phyloP scores from a whole-genome alignment of 202 grass and related monocot species.

The Zoysia matrella region DNA sequence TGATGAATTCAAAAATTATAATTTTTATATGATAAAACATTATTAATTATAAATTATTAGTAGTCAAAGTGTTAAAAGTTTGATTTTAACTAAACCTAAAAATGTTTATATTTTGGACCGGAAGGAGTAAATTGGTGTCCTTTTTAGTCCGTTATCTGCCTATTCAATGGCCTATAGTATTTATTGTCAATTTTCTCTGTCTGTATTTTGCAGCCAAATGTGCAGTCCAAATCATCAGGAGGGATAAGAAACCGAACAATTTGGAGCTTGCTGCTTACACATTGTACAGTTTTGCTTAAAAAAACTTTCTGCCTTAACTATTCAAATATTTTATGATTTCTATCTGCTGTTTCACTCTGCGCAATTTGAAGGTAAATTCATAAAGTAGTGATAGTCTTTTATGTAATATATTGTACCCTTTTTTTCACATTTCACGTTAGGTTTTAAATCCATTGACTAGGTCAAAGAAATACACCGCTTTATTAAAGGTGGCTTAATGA shows the following conservation, averaged over 20 bases:
- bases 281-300: slow-evolving; percentile 3
- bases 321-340: slow-evolving; percentile 42
- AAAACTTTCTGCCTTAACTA: background rate
- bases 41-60: too few species aligned
- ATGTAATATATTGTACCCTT: background rate
- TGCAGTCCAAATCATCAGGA: too few species aligned
- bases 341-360: slow-evolving; percentile 33
- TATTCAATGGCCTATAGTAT: slow-evolving; percentile 27
- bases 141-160: background rate
- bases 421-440: slow-evolving; percentile 28
- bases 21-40: too few species aligned
- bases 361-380: slow-evolving; percentile 61
- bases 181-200: slow-evolving; percentile 25
- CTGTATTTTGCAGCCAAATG: slow-evolving; percentile 58
- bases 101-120: too few species aligned
- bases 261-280: slow-evolving; percentile 79
- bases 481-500: slow-evolving; percentile 82
- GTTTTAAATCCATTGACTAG: slow-evolving; percentile 47
- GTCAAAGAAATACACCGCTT: slow-evolving; percentile 78
- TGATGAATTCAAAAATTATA: too few species aligned
- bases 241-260: slow-evolving; percentile 82
- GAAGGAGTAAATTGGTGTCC: too few species aligned
- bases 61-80: too few species aligned
- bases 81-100: too few species aligned
- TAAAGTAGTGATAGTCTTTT: slow-evolving; percentile 10